These are phyloP conservation scores for Amyloporia xantha DNA, from an alignment of 768 basidiomycete species.

Conservation along the genomic window DNA sequence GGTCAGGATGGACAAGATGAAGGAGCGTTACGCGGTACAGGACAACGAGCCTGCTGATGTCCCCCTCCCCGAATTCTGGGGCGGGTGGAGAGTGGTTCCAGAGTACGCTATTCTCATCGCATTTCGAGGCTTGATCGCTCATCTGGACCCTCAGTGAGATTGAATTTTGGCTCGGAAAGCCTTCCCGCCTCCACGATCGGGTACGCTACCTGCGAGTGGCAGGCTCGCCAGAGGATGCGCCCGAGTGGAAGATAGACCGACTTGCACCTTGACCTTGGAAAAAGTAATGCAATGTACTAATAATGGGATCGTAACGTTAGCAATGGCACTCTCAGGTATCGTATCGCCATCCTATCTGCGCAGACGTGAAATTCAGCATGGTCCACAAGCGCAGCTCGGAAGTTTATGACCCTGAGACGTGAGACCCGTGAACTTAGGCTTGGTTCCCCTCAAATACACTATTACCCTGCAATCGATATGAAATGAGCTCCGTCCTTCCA, in stretches of 20 bases:
- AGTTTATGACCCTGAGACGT: no score
- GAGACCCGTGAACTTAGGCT: no score
- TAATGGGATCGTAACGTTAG: no score
- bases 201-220: conserved; percentile 64
- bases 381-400: no score
- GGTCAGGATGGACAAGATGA: conserved; percentile 49
- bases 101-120: conserved; percentile 41
- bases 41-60: conserved; percentile 41
- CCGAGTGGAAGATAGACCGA: conserved; percentile 73
- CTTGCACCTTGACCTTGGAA: conserved; percentile 76
- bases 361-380: no score
- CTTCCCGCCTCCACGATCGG: conserved; percentile 90
- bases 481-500: no score
- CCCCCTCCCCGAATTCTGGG: conserved; percentile 89
- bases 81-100: conserved; percentile 93
- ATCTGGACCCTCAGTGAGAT: conserved; percentile 59
- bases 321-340: no score
- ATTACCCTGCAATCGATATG: no score
- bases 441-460: no score
- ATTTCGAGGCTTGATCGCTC: neutral
- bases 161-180: conserved; percentile 96
- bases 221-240: conserved; percentile 39
- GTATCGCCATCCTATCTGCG: no score
- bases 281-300: no score
- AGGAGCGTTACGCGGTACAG: conserved; percentile 48